Evolutionary conservation across 495 filamentous ascomycete genomes (phyloP).

Genomic region (Xylaria scruposa): DNA sequence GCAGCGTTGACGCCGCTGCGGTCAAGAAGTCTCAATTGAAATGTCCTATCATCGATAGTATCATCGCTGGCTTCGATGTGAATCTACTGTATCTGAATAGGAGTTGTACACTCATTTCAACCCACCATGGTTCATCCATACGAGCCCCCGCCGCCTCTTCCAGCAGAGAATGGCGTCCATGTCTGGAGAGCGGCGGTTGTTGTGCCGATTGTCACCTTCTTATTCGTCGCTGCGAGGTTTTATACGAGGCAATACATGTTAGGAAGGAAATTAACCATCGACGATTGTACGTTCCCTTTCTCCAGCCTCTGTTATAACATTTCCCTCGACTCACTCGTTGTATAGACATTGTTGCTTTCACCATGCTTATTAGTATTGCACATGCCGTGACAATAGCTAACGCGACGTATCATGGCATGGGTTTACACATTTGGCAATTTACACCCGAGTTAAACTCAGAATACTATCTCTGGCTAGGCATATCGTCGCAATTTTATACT

Average conservation of each 20-base stretch:
- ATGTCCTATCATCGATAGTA: conserved; percentile 2
- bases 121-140: conserved; percentile 31
- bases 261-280: conserved; percentile 30
- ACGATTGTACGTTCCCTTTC: conserved; percentile 36
- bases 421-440: conserved; percentile 43
- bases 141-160: conserved; percentile 30
- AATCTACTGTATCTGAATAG: conserved; percentile 2
- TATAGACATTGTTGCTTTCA: conserved; percentile 38
- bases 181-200: conserved; percentile 40
- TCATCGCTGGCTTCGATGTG: conserved; percentile 26
- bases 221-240: conserved; percentile 40
- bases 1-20: conserved; percentile 17
- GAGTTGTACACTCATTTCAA: conserved; percentile 17
- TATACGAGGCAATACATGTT: conserved; percentile 37
- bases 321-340: not conserved
- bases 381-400: conserved; percentile 36
- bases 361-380: conserved; percentile 38
- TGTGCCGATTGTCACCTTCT: conserved; percentile 41
- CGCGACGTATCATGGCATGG: conserved; percentile 45
- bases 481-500: conserved; percentile 48
- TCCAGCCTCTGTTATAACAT: not conserved
- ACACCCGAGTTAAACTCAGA: conserved; percentile 40
- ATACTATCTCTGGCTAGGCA: conserved; percentile 48
- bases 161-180: conserved; percentile 42
- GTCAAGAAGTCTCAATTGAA: not conserved